These are phyloP conservation scores for Ceratobasidium sp. DNA, from an alignment of 1,284 basidiomycete genomes.

Conservation along the genomic window DNA sequence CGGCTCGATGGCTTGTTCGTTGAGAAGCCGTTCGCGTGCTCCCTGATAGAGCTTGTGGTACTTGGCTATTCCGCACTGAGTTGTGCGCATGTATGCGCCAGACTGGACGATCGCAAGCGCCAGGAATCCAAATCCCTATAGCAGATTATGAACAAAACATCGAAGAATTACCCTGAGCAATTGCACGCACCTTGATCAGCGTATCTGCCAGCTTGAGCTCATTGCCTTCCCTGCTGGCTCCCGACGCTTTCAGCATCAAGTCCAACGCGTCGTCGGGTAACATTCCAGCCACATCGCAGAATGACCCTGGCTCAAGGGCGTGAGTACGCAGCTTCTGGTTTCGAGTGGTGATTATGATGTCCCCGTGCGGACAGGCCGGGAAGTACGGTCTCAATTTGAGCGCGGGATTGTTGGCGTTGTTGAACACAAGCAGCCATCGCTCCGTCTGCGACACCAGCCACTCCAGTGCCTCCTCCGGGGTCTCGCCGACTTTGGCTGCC, in stretches of 20 bases:
- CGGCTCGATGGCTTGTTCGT: no score
- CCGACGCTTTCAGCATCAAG: slow-evolving; percentile 2
- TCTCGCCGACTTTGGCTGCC: slow-evolving; percentile 1
- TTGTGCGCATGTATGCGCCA: slow-evolving; percentile 30
- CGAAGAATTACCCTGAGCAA: not conserved
- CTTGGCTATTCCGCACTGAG: not conserved
- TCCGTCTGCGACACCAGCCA: slow-evolving; percentile 22
- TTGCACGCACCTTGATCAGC: not conserved
- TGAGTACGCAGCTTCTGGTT: not conserved
- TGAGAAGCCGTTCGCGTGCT: not conserved
- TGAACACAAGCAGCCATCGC: slow-evolving; percentile 38
- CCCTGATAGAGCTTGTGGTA: no score
- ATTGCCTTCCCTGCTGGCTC: not conserved
- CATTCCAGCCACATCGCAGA: slow-evolving; percentile 33
- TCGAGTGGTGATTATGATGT: slow-evolving; percentile 38
- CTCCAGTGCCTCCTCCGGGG: slow-evolving; percentile 4
- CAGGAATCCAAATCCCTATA: slow-evolving; percentile 19
- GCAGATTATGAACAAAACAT: no score
- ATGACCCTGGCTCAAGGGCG: not conserved
- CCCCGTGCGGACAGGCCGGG: slow-evolving; percentile 23
- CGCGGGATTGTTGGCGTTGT: slow-evolving; percentile 2
- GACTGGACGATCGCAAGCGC: slow-evolving; percentile 33
- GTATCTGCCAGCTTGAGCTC: not conserved
- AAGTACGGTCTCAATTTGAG: slow-evolving; percentile 11
- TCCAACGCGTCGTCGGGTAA: slow-evolving; percentile 14